Base-by-base conservation (phyloP, 805 yeast genomes). In the Candida oleophila region DNA sequence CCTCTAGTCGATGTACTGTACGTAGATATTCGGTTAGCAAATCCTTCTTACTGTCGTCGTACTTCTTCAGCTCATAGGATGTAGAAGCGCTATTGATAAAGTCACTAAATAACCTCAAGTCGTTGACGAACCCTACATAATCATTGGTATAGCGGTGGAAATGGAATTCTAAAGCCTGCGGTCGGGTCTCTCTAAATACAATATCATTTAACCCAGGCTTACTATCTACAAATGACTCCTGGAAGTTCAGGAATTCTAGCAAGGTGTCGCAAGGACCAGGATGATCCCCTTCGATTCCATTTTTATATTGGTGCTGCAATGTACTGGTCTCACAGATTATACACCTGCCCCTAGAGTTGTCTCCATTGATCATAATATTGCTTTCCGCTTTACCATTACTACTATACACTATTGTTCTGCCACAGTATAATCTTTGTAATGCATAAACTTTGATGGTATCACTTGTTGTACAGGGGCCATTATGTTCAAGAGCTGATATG, bases 101-200 rank as follows among this genome's bases (percentile, higher is more conserved):
- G 30, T 25, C 30, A 5, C 30, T 55, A 44, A 63, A 55, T 21
- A 35, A 37, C 46, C 56, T 52, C n/a, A 63, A 51, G 41, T 58
- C 56, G 4, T 47, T 47, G 4, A 59, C 53, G 42, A 58, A 62
- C 2, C 40, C 42, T n/a, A 48, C 44, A 44, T 60, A 61, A 44
- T 62, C 68, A 22, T 55, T 57, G 14, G 55, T 52, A 22, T 46
- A 49, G 22, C 65, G 43, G 14, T 49, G 41, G 47, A 61, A 60
- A n/a, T 52, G 44, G 40, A 62, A 61, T 38, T 59, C 58, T 4
- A 62, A 41, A 14, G 28, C 41, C 35, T 55, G 50, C 9, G 66
- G 65, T 20, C 65, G 41, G 19, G 59, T 53, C 14, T 15, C 41
- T 11, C 30, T 25, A 11, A 25, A 25, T 25, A 25, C 30, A 11